These are phyloP conservation scores for Colletotrichum aenigma DNA, from an alignment of 2,329 filamentous ascomycete species.

Conservation along the genomic window DNA sequence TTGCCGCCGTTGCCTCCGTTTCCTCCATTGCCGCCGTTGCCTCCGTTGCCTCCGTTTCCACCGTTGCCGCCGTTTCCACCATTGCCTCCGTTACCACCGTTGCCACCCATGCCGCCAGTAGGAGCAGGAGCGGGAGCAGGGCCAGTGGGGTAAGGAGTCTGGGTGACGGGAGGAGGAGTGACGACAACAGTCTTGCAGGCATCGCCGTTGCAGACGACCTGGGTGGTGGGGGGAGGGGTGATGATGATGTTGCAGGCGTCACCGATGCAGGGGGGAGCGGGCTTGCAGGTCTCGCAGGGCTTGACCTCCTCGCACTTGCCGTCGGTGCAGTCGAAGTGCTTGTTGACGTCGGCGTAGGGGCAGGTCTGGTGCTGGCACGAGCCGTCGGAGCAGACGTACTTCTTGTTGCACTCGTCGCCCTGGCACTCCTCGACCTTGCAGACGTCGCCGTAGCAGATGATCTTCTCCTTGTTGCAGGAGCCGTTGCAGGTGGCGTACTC, in stretches of 20 bases:
- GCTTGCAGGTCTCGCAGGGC: constrained; percentile 32
- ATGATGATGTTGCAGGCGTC: constrained; percentile 34
- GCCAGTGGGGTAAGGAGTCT: neutral
- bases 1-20: neutral
- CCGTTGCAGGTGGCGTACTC: neutral
- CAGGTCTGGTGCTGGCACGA: constrained; percentile 29
- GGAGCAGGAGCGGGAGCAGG: neutral
- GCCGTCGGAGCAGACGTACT: constrained; percentile 26
- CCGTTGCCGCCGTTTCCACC: neutral
- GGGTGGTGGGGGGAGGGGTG: constrained; percentile 26
- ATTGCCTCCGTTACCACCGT: neutral
- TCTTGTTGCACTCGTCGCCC: constrained; percentile 29
- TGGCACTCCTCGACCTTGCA: constrained; percentile 34
- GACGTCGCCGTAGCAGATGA: constrained; percentile 20
- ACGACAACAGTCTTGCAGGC: constrained; percentile 26
- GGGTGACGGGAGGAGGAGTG: neutral
- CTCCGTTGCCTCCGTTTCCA: neutral
- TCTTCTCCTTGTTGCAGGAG: constrained; percentile 14
- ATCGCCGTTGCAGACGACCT: constrained; percentile 27
- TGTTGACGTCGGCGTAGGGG: constrained; percentile 24
- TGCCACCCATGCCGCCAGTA: neutral
- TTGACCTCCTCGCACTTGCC: constrained; percentile 31
- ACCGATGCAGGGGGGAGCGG: constrained; percentile 29
- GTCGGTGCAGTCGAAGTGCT: constrained; percentile 38
- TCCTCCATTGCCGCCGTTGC: accelerated